Percentiles rank a stretch among this genome's conserved stretches.
phyloP scores from a whole-genome alignment of 176 grass and related monocot species.

The Guadua angustifolia region DNA sequence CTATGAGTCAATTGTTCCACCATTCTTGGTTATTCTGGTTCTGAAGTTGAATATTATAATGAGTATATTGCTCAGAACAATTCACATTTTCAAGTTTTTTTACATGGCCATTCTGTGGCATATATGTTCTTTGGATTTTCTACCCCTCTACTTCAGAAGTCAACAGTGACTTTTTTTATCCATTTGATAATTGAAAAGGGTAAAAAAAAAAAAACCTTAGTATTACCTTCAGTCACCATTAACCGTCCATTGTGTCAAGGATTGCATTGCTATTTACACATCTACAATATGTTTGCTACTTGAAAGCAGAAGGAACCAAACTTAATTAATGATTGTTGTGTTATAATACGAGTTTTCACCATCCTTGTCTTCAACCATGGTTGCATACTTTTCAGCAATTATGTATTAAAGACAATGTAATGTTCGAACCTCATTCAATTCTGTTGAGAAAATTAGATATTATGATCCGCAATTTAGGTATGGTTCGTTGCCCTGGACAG shows the following conservation, averaged over 20 bases:
- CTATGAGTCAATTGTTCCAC: background rate
- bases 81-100: slow-evolving; percentile 23
- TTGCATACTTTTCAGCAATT: slow-evolving; percentile 23
- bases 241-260: background rate
- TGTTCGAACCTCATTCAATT: background rate
- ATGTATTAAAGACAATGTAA: background rate
- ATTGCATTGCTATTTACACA: slow-evolving; percentile 12
- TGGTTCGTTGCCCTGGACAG: background rate
- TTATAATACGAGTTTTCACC: slow-evolving; percentile 9
- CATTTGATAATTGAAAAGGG: background rate
- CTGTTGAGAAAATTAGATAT: background rate
- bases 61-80: slow-evolving; percentile 6
- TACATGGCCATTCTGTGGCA: background rate
- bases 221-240: slow-evolving; percentile 27
- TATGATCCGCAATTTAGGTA: background rate
- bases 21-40: background rate
- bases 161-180: background rate
- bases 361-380: background rate
- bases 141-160: background rate
- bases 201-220: background rate
- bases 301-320: background rate
- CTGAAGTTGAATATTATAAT: slow-evolving; percentile 26
- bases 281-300: slow-evolving; percentile 19
- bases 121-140: slow-evolving; percentile 16
- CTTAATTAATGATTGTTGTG: slow-evolving; percentile 1